Base-by-base conservation (phyloP, 2,329 filamentous ascomycete species). In the Aspergillus thermomutatus region DNA sequence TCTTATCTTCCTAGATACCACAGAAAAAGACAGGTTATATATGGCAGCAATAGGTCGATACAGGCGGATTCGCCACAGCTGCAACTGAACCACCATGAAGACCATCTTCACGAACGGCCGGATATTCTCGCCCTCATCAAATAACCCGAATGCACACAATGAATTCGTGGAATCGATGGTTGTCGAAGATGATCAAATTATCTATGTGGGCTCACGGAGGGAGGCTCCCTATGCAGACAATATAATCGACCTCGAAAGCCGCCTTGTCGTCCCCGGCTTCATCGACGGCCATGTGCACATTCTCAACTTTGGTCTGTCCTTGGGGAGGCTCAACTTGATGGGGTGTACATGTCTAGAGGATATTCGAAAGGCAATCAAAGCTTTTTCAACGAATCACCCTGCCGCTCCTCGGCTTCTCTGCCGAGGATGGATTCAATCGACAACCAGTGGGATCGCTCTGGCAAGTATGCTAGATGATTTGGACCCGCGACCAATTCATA, bases 241-340 rank as follows among this genome's bases (percentile, higher is more conserved):
- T 52, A 31, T 65, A 11, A 43, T 67, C 54, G 74, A 80, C 57
- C 64, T 81, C 4, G 49, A 71, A 2, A 64, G 70, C 17, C 68
- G 66, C 10, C 66, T 77, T 37, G 69, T 81, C 1, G 61, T 79
- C 2, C 79, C 80, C 0, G 74, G 77, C 3, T 82, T 82, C 59
- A 76, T 82, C 43, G 80, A 82, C 60, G 76, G 74, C 6, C 80
- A 82, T 53, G 78, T 79, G 66, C 80, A 82, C 58, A 73, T 82
- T 27, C 63, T 82, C 4, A 70, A 79, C n/a, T 76, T 80, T n/a
- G 79, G 79, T 0, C 71, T 77, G n/a, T 77, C 79, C 0, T 69
- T 81, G 2, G 69, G 72, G 31, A 79, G 80, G 64, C 68, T 80
- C 28, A 64, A 75, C 53, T 68, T 82, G 10, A 71, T 77, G 28